phyloP scores from a whole-genome alignment of 371 early-diverging fungal species.

The Rhizopus stolonifer region DNA sequence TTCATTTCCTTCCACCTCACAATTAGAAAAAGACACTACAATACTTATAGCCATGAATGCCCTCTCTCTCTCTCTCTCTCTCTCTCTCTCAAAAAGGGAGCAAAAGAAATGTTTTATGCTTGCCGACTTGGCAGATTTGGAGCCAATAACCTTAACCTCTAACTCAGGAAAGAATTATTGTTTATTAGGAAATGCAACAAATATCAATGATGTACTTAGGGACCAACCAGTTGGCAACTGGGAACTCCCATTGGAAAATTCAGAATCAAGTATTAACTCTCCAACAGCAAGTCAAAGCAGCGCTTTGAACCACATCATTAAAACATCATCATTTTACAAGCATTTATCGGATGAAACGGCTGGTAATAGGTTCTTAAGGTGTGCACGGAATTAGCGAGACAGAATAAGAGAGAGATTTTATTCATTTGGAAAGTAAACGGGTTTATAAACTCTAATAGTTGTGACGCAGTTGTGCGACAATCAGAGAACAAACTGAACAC shows the following conservation, averaged over 20 bases:
- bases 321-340: slow-evolving; percentile 6
- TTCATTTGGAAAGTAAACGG: no score
- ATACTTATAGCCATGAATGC: slow-evolving; percentile 13
- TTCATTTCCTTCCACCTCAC: slow-evolving; percentile 18
- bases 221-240: slow-evolving; percentile 19
- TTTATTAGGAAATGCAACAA: slow-evolving; percentile 16
- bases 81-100: slow-evolving; percentile 19
- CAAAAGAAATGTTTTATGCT: slow-evolving; percentile 18
- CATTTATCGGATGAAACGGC: no score
- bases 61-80: slow-evolving; percentile 16
- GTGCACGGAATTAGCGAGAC: no score
- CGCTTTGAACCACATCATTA: slow-evolving; percentile 15
- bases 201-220: slow-evolving; percentile 13
- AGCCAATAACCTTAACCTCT: slow-evolving; percentile 16
- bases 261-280: background rate
- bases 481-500: no score
- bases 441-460: no score
- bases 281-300: slow-evolving; percentile 13
- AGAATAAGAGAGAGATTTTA: no score
- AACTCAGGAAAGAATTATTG: slow-evolving; percentile 17
- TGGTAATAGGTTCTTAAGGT: no score
- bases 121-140: slow-evolving; percentile 17
- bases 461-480: no score
- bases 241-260: slow-evolving; percentile 19
- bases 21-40: slow-evolving; percentile 17